A percentile compares a stretch with the other conserved stretches of the same genome.
These are phyloP conservation scores for Purpureocillium takamizusanense DNA, from an alignment of 2,329 filamentous ascomycete species.

Conservation along the genomic window DNA sequence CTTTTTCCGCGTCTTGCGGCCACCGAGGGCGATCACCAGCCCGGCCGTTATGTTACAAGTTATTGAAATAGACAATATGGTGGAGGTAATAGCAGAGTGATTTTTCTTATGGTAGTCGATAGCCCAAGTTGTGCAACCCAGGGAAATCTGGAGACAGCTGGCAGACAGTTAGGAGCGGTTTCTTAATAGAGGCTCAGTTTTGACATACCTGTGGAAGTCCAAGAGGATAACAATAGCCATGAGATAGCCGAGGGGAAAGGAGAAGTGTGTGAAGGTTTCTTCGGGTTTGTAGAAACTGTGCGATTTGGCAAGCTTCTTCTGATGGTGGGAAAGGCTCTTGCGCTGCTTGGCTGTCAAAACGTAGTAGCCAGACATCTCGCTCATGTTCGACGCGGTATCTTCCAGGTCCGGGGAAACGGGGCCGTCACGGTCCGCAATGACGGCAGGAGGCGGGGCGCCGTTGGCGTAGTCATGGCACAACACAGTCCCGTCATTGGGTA, in stretches of 20 bases:
- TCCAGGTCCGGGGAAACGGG: slow-evolving; percentile 24
- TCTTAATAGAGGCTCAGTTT: no score
- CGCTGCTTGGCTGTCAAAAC: slow-evolving; percentile 61
- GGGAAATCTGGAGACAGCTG: slow-evolving; percentile 68
- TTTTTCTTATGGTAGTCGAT: slow-evolving; percentile 63
- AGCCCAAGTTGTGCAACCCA: slow-evolving; percentile 70
- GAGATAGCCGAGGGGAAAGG: slow-evolving; percentile 67
- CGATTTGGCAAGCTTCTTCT: slow-evolving; percentile 69
- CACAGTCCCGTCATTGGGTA: no score
- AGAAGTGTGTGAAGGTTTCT: slow-evolving; percentile 72
- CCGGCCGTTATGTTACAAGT: slow-evolving; percentile 70
- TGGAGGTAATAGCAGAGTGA: slow-evolving; percentile 56
- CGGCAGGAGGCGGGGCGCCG: no score
- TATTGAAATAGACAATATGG: slow-evolving; percentile 73
- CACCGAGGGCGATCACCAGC: slow-evolving; percentile 66
- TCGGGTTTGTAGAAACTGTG: slow-evolving; percentile 88
- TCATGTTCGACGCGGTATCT: slow-evolving; percentile 21
- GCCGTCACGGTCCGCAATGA: slow-evolving; percentile 9
- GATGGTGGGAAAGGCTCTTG: slow-evolving; percentile 63
- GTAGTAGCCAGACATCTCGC: slow-evolving; percentile 40
- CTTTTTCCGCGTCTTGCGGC: slow-evolving; percentile 73
- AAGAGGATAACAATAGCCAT: slow-evolving; percentile 71
- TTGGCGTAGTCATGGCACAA: no score
- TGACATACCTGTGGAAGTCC: slow-evolving; percentile 75
- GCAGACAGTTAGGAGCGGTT: no score